These are phyloP conservation scores for Rhodotorula toruloides DNA, from an alignment of 768 basidiomycete genomes.

Conservation along the genomic window DNA sequence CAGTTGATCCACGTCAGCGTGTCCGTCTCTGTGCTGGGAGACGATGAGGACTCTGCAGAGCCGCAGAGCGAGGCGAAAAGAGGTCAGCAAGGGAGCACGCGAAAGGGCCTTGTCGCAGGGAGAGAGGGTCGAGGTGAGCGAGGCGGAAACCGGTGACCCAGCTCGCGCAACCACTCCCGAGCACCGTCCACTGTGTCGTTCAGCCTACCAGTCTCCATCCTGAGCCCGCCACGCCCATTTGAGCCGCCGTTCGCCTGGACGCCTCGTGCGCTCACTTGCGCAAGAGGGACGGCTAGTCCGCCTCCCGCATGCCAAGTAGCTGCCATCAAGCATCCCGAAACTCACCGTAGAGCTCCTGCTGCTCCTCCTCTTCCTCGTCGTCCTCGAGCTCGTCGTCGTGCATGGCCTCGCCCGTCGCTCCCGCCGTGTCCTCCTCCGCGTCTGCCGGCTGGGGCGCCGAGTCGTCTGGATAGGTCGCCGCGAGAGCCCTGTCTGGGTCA, in stretches of 20 bases:
- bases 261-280: no score
- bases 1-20: slow-evolving; percentile 70
- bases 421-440: not conserved
- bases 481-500: not conserved
- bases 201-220: no score
- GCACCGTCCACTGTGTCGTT: no score
- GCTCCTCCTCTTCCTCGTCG: slow-evolving; percentile 39
- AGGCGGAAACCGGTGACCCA: no score
- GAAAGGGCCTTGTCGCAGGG: not conserved
- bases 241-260: no score
- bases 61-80: not conserved
- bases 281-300: no score
- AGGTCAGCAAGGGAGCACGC: not conserved
- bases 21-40: slow-evolving; percentile 36
- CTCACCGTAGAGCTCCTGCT: slow-evolving; percentile 38
- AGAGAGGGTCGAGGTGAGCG: not conserved
- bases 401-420: not conserved
- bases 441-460: not conserved
- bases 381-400: slow-evolving; percentile 20
- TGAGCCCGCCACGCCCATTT: no score
- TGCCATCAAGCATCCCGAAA: not conserved
- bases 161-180: no score
- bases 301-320: not conserved
- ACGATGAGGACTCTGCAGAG: slow-evolving; percentile 23
- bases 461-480: not conserved